These are phyloP conservation scores for Penicillium sp. DNA, from an alignment of 2,329 filamentous ascomycete genomes.

Conservation along the genomic window DNA sequence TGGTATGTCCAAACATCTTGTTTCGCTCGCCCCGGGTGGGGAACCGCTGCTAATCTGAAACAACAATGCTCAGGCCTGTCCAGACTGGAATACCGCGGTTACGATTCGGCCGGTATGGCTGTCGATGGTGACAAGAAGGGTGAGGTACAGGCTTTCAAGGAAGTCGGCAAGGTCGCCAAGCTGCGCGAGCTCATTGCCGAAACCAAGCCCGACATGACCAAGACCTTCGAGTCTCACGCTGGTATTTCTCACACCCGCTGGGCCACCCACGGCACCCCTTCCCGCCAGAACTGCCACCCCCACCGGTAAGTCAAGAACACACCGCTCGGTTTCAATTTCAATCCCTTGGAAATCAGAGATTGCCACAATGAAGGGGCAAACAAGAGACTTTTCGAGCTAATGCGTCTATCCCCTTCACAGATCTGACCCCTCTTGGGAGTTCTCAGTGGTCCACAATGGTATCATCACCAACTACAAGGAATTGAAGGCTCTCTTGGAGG, in stretches of 20 bases:
- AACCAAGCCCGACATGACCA: constrained; percentile 78
- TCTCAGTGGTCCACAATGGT: constrained; percentile 97
- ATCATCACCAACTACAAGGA: constrained; percentile 99
- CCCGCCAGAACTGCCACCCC: constrained; percentile 94
- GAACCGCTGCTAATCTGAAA: constrained; percentile 1
- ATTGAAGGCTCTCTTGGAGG: constrained; percentile 85
- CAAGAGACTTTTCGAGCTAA: not conserved
- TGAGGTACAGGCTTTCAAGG: constrained; percentile 96
- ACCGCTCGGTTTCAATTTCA: too few species aligned
- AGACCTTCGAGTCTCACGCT: constrained; percentile 96
- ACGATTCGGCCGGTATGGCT: constrained; percentile 95
- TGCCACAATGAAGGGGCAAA: not conserved
- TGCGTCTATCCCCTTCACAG: constrained; percentile 49
- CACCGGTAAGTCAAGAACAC: constrained; percentile 69
- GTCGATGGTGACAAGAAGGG: constrained; percentile 99
- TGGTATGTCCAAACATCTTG: constrained; percentile 55
- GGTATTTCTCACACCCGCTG: constrained; percentile 99
- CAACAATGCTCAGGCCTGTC: constrained; percentile 67
- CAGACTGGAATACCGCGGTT: constrained; percentile 96
- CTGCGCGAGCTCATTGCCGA: constrained; percentile 89
- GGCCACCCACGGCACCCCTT: constrained; percentile 96
- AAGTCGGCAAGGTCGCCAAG: constrained; percentile 98
- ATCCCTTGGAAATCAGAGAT: not conserved
- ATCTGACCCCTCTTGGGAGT: constrained; percentile 94
- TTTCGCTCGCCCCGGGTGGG: not conserved